Conservation (phyloP, 352 stramenopile genomes). For the Plasmopara viticola region DNA sequence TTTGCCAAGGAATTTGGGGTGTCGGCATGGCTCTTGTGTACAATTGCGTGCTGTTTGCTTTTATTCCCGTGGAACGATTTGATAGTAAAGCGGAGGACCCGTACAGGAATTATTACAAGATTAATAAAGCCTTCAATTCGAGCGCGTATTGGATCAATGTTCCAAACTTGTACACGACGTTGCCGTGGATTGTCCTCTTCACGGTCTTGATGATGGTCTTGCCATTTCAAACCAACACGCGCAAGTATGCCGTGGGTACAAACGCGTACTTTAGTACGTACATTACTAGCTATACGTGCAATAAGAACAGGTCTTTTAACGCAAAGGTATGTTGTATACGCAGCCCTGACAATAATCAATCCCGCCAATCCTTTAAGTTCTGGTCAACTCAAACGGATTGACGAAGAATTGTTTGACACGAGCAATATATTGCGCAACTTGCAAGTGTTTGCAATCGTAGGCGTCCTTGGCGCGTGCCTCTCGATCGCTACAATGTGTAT, state of each 20-base stretch:
- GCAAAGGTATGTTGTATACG: not conserved
- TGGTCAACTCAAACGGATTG: not conserved
- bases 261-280: slow-evolving; percentile 67
- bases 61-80: too few species aligned
- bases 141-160: slow-evolving; percentile 60
- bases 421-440: slow-evolving; percentile 67
- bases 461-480: too few species aligned
- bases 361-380: too few species aligned
- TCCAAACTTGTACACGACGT: slow-evolving; percentile 56
- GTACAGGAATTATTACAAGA: slow-evolving; percentile 11
- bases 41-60: too few species aligned
- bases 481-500: too few species aligned
- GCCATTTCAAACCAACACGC: slow-evolving; percentile 45
- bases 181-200: slow-evolving; percentile 74
- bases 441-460: slow-evolving; percentile 57
- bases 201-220: slow-evolving; percentile 40
- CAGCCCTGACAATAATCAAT: too few species aligned
- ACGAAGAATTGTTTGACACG: slow-evolving; percentile 51
- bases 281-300: too few species aligned
- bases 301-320: not conserved
- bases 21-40: too few species aligned
- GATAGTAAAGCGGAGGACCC: too few species aligned
- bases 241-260: slow-evolving; percentile 69
- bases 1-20: too few species aligned
- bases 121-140: slow-evolving; percentile 51